Evolutionary conservation across 805 yeast genomes (phyloP).

Genomic region (Spathaspora passalidarum): DNA sequence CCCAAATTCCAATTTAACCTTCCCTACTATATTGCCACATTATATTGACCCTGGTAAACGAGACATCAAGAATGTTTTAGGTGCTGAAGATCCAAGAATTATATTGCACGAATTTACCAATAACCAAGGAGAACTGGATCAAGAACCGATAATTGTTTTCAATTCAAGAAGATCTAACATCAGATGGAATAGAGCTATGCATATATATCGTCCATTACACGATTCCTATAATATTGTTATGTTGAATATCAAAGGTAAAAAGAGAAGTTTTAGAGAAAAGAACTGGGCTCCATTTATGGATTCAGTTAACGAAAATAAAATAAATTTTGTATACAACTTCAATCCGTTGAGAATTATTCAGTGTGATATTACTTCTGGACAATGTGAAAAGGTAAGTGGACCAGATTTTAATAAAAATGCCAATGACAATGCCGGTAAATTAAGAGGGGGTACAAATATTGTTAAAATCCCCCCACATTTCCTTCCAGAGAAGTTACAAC

Average conservation of each 20-base stretch:
- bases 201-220: constrained; percentile 15
- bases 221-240: not conserved
- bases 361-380: constrained; percentile 15
- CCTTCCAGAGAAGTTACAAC: not conserved
- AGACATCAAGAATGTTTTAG: not conserved
- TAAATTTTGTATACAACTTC: constrained; percentile 32
- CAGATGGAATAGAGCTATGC: constrained; percentile 18
- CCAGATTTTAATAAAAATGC: constrained; percentile 2
- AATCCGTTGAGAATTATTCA: constrained; percentile 12
- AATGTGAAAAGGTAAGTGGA: constrained; percentile 1
- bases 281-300: constrained; percentile 37
- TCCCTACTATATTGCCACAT: constrained; percentile 8
- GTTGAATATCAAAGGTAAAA: constrained; percentile 3
- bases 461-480: constrained; percentile 7
- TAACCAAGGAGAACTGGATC: constrained; percentile 7
- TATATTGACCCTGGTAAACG: constrained; percentile 2
- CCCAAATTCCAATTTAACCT: constrained; percentile 3
- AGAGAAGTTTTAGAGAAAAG: constrained; percentile 16
- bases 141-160: constrained; percentile 20
- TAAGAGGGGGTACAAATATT: constrained; percentile 3
- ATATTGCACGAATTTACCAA: constrained; percentile 8
- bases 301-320: constrained; percentile 13
- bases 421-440: constrained; percentile 6
- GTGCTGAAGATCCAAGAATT: constrained; percentile 14
- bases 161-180: constrained; percentile 14